Conservation (phyloP, 352 stramenopile genomes). For the Phytophthora citricola region DNA sequence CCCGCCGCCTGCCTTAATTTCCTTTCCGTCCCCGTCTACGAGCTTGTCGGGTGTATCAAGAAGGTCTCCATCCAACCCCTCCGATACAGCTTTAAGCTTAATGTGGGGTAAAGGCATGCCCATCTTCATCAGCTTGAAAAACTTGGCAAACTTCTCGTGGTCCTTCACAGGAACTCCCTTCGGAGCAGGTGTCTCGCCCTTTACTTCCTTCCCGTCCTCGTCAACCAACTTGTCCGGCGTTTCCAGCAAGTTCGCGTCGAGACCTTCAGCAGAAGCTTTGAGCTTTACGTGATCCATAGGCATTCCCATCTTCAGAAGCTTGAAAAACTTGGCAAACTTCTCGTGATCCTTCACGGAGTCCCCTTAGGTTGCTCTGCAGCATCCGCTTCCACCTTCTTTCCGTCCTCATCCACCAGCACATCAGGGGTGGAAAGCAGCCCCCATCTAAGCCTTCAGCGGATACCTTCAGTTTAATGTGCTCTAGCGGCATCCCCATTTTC, state of each 20-base stretch:
- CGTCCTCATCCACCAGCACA: constrained; percentile 55
- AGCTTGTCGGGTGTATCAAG: constrained; percentile 71
- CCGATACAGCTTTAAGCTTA: constrained; percentile 87
- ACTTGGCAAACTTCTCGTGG: constrained; percentile 86
- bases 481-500: constrained; percentile 81
- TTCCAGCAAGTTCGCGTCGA: constrained; percentile 62
- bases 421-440: constrained; percentile 64
- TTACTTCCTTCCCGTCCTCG: constrained; percentile 59
- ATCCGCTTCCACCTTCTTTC: constrained; percentile 40
- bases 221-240: constrained; percentile 66
- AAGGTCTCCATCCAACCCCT: constrained; percentile 62
- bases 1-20: constrained; percentile 34
- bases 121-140: constrained; percentile 95
- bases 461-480: constrained; percentile 73
- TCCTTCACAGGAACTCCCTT: constrained; percentile 56
- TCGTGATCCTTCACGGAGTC: constrained; percentile 85
- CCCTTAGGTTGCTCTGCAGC: constrained; percentile 33
- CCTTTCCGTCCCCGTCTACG: constrained; percentile 60
- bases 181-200: constrained; percentile 10
- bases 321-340: constrained; percentile 95
- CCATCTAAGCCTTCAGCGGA: constrained; percentile 66
- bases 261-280: constrained; percentile 70
- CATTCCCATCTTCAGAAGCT: constrained; percentile 91
- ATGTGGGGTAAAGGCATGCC: constrained; percentile 87
- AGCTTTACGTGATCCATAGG: constrained; percentile 89